These are phyloP conservation scores for Phytophthora pluvialis DNA, from an alignment of 352 stramenopile genomes.

Conservation along the genomic window DNA sequence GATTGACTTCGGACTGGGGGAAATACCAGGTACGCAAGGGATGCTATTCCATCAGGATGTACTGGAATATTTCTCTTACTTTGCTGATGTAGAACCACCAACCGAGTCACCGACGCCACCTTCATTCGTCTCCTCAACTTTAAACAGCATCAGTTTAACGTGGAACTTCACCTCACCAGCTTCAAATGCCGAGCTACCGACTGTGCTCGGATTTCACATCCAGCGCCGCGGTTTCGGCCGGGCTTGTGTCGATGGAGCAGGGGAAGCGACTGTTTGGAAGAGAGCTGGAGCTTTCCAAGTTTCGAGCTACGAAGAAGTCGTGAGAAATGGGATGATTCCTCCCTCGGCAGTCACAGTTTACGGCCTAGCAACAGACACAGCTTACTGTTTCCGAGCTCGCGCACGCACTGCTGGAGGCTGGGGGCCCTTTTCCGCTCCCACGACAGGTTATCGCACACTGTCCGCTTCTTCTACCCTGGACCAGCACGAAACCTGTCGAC, in stretches of 20 bases:
- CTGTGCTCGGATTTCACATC: slow-evolving; percentile 69
- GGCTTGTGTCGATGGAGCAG: slow-evolving; percentile 37
- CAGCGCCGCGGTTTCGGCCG: slow-evolving; percentile 54
- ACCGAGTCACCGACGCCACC: slow-evolving; percentile 39
- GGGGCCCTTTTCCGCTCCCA: slow-evolving; percentile 61
- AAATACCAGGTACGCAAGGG: slow-evolving; percentile 39
- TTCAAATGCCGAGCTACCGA: slow-evolving; percentile 37
- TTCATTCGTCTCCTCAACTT: slow-evolving; percentile 39
- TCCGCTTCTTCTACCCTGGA: slow-evolving; percentile 40
- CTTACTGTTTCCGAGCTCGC: slow-evolving; percentile 68
- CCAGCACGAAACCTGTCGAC: slow-evolving; percentile 42
- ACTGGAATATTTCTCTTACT: background rate
- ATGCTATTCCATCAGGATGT: background rate
- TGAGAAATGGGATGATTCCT: slow-evolving; percentile 32
- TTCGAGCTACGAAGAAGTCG: slow-evolving; percentile 55
- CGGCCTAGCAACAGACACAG: slow-evolving; percentile 49
- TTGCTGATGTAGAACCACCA: slow-evolving; percentile 37
- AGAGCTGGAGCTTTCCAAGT: slow-evolving; percentile 62
- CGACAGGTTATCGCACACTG: slow-evolving; percentile 45
- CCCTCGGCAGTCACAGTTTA: slow-evolving; percentile 40
- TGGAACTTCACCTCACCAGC: slow-evolving; percentile 38
- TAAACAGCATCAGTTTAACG: slow-evolving; percentile 53
- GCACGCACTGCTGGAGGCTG: slow-evolving; percentile 66
- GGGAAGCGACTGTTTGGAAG: slow-evolving; percentile 47
- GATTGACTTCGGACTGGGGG: slow-evolving; percentile 52